Evolutionary conservation across 2,329 filamentous ascomycete species (phyloP).

Genomic region (Colletotrichum costaricense): DNA sequence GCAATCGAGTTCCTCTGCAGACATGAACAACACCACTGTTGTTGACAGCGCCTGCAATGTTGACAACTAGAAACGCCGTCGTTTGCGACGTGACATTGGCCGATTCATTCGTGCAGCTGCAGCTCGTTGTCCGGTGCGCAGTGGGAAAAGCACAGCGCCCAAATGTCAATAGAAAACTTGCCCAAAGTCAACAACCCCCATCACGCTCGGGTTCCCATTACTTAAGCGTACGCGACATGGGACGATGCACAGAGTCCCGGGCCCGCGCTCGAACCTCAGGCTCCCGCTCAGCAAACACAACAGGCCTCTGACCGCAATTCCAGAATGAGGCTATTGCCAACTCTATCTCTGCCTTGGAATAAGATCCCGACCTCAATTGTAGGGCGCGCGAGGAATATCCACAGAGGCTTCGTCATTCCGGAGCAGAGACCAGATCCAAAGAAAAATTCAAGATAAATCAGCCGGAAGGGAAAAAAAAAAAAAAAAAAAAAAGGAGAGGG

Average conservation of each 20-base stretch:
- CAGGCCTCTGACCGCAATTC: constrained; percentile 27
- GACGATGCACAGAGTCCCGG: constrained; percentile 24
- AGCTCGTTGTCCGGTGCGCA: constrained; percentile 27
- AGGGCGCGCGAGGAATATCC: background rate
- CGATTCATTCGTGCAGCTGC: background rate
- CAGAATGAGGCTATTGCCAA: background rate
- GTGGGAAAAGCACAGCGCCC: background rate
- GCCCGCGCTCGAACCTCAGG: too few species aligned
- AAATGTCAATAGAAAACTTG: constrained; percentile 25
- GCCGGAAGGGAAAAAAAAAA: background rate
- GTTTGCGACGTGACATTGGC: constrained; percentile 9
- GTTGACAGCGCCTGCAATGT: background rate
- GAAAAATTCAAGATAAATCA: background rate
- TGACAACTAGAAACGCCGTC: background rate
- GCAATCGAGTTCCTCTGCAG: background rate
- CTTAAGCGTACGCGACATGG: constrained; percentile 30
- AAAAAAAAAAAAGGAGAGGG: too few species aligned
- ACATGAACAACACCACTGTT: background rate
- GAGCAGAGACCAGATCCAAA: background rate
- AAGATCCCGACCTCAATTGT: background rate
- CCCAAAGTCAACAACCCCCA: constrained; percentile 30
- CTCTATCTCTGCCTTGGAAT: background rate
- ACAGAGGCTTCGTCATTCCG: background rate
- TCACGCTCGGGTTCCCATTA: background rate
- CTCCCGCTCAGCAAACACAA: background rate